phyloP scores from a whole-genome alignment of 2,329 filamentous ascomycete genomes.

The Tolypocladium sp. region DNA sequence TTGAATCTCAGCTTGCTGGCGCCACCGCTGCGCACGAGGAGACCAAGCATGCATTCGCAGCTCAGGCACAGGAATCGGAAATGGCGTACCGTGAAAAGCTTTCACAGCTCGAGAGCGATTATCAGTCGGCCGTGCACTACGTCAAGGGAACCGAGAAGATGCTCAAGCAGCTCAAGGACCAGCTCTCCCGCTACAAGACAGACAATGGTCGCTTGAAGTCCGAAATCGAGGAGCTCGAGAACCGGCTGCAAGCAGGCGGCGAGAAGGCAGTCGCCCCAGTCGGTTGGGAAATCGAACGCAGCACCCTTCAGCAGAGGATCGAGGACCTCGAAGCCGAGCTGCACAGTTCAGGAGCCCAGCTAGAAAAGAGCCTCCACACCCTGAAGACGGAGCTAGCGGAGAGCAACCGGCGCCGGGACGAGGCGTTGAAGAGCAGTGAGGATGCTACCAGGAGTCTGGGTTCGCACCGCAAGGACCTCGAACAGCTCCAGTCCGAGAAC shows the following conservation, averaged over 20 bases:
- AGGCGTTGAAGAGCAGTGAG: conserved; percentile 47
- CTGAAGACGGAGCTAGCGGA: conserved; percentile 62
- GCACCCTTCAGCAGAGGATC: conserved; percentile 58
- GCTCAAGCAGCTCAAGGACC: conserved; percentile 96
- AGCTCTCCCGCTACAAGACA: conserved; percentile 83
- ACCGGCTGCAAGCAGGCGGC: conserved; percentile 30
- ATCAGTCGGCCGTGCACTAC: conserved; percentile 95
- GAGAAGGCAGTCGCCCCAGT: conserved; percentile 32
- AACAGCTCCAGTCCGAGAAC: conserved; percentile 79
- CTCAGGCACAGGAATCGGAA: conserved; percentile 79
- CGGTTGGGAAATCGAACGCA: conserved; percentile 69
- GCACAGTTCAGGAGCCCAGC: conserved; percentile 50
- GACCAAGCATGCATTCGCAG: conserved; percentile 66
- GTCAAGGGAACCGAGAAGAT: conserved; percentile 99
- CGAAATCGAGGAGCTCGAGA: conserved; percentile 64
- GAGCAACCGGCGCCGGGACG: conserved; percentile 60
- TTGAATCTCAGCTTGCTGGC: conserved; percentile 78
- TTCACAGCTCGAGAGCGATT: conserved; percentile 89
- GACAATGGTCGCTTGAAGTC: conserved; percentile 76
- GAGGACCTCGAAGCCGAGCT: conserved; percentile 61
- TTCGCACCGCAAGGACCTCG: conserved; percentile 57
- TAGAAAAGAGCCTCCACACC: conserved; percentile 62
- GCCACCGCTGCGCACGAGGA: conserved; percentile 78
- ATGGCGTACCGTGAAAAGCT: conserved; percentile 86
- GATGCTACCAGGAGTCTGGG: conserved; percentile 48